These are phyloP conservation scores for Cordyceps javanica DNA, from an alignment of 2,329 filamentous ascomycete genomes.

Conservation along the genomic window DNA sequence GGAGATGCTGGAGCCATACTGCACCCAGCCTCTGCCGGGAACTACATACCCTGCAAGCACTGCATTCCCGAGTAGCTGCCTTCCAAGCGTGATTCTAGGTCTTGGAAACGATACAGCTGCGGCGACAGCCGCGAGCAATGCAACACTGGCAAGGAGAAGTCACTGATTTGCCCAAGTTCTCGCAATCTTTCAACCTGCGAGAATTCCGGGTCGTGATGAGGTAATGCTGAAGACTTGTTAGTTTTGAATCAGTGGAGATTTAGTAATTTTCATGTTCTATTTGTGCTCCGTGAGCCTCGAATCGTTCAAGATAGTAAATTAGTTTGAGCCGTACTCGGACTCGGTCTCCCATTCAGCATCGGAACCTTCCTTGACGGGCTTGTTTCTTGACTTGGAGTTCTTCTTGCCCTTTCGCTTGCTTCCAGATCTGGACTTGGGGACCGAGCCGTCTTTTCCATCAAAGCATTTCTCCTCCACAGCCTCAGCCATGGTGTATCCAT, in stretches of 20 bases:
- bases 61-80: not conserved
- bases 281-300: not conserved
- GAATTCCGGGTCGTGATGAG: too few species aligned
- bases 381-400: too few species aligned
- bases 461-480: not conserved
- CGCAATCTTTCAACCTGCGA: too few species aligned
- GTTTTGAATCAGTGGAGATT: not conserved
- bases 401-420: too few species aligned
- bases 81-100: not conserved
- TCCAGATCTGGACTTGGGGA: too few species aligned
- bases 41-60: not conserved
- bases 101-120: not conserved
- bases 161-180: too few species aligned
- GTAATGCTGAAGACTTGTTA: too few species aligned
- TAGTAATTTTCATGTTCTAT: not conserved
- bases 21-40: not conserved
- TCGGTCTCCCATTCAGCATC: not conserved
- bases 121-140: not conserved
- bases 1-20: not conserved
- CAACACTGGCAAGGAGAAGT: not conserved
- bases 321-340: not conserved
- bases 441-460: too few species aligned
- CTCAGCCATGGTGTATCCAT: not conserved
- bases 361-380: not conserved
- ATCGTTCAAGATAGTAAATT: not conserved